Conservation (phyloP, 768 basidiomycete species). For the Coprinopsis marcescibilis region DNA sequence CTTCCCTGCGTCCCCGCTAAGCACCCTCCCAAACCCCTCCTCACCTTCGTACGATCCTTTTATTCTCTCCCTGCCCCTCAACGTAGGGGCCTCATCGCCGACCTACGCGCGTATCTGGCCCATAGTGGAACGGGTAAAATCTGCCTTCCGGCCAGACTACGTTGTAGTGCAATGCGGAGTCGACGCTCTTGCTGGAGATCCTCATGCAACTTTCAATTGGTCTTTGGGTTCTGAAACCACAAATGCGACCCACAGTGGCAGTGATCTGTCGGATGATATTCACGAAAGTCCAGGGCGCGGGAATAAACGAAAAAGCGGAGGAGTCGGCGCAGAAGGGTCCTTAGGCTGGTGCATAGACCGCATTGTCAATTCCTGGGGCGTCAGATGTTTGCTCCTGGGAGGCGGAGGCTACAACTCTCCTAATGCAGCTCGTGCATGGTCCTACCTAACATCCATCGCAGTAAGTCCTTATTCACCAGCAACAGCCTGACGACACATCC, state of each 20-base stretch:
- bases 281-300: too few relatives aligned
- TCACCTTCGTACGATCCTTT: slow-evolving; percentile 44
- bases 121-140: slow-evolving; percentile 52
- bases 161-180: slow-evolving; percentile 82
- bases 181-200: slow-evolving; percentile 84
- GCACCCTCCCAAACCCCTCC: slow-evolving; percentile 36
- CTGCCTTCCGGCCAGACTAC: slow-evolving; percentile 68
- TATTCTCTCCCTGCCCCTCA: slow-evolving; percentile 77
- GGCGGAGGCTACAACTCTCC: slow-evolving; percentile 86
- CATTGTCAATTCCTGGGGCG: slow-evolving; percentile 48
- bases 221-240: slow-evolving; percentile 44
- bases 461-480: slow-evolving; percentile 33
- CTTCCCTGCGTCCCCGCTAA: slow-evolving; percentile 62
- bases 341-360: slow-evolving; percentile 63
- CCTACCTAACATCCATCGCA: slow-evolving; percentile 70
- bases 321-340: slow-evolving; percentile 58
- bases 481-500: not conserved
- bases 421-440: slow-evolving; percentile 85
- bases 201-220: slow-evolving; percentile 71
- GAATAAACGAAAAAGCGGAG: too few relatives aligned
- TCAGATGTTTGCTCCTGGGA: slow-evolving; percentile 66
- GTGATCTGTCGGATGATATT: too few relatives aligned
- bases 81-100: slow-evolving; percentile 55
- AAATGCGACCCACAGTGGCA: too few relatives aligned
- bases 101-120: slow-evolving; percentile 66